These are phyloP conservation scores for Gloeophyllum trabeum DNA, from an alignment of 768 basidiomycete species.

Conservation along the genomic window DNA sequence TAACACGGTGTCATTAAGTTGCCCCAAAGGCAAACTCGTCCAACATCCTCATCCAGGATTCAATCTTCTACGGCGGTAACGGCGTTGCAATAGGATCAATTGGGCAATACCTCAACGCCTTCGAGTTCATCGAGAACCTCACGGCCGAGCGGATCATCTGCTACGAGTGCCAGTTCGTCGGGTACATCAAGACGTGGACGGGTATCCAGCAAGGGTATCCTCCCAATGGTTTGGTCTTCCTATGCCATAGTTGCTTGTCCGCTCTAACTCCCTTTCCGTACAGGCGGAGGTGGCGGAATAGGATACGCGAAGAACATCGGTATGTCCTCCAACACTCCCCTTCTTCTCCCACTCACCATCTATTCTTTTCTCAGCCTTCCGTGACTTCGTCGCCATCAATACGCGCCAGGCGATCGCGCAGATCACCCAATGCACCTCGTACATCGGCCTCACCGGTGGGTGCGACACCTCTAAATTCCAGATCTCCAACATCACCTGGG, in stretches of 20 bases:
- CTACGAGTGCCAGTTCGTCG: too few species aligned
- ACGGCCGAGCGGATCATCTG: too few species aligned
- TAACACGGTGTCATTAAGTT: too few species aligned
- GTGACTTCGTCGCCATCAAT: slow-evolving; percentile 14
- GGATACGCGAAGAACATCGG: slow-evolving; percentile 20
- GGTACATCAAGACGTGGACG: slow-evolving; percentile 26
- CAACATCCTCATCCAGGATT: too few species aligned
- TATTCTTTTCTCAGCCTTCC: slow-evolving; percentile 13
- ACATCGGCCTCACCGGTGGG: slow-evolving; percentile 19
- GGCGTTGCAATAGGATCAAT: too few species aligned
- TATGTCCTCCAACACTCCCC: slow-evolving; percentile 5
- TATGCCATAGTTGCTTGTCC: too few species aligned
- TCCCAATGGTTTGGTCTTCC: slow-evolving; percentile 22
- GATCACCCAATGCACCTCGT: slow-evolving; percentile 21
- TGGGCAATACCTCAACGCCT: too few species aligned
- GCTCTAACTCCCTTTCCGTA: too few species aligned
- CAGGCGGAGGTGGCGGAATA: slow-evolving; percentile 22
- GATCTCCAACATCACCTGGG: slow-evolving; percentile 22
- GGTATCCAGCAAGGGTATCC: slow-evolving; percentile 19
- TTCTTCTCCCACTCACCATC: too few species aligned
- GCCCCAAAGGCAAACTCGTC: too few species aligned
- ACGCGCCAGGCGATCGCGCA: slow-evolving; percentile 11
- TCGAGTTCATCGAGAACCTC: too few species aligned
- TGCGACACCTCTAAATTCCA: slow-evolving; percentile 24
- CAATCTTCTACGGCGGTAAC: too few species aligned